A percentile compares a stretch with the other conserved stretches of the same genome.
phyloP scores from a whole-genome alignment of 2,329 filamentous ascomycete genomes.

The Penicillium italicum region DNA sequence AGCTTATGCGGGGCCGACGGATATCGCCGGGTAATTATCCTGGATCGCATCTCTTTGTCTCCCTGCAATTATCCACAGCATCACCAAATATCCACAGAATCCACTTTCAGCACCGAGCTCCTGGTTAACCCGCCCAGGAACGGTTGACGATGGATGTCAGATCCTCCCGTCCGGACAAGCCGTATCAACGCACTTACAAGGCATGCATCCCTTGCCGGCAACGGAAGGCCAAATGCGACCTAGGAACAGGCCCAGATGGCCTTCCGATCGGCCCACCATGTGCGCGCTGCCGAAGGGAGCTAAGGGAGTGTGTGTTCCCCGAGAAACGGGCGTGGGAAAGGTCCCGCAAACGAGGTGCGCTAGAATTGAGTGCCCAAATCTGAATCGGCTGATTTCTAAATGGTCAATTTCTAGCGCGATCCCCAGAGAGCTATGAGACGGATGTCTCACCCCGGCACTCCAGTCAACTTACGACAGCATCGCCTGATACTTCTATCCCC shows the following conservation, averaged over 20 bases:
- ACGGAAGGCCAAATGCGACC: slow-evolving; percentile 52
- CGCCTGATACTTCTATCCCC: not conserved
- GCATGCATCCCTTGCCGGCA: slow-evolving; percentile 53
- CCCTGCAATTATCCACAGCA: slow-evolving; percentile 11
- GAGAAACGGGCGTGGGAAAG: slow-evolving; percentile 43
- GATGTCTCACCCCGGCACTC: slow-evolving; percentile 5
- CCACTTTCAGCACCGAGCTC: slow-evolving; percentile 9
- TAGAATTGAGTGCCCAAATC: not conserved
- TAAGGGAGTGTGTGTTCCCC: slow-evolving; percentile 50
- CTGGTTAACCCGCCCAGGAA: slow-evolving; percentile 16
- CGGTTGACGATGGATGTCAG: slow-evolving; percentile 25
- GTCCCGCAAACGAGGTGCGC: slow-evolving; percentile 34
- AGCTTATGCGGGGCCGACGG: not conserved
- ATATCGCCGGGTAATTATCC: slow-evolving; percentile 7
- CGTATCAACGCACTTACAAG: slow-evolving; percentile 54
- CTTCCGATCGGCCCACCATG: slow-evolving; percentile 42
- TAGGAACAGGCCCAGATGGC: slow-evolving; percentile 42
- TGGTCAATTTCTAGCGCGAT: slow-evolving; percentile 13
- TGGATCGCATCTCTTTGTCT: not conserved
- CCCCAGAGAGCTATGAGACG: slow-evolving; percentile 10
- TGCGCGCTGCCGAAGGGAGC: slow-evolving; percentile 49
- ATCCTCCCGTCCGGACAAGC: slow-evolving; percentile 31
- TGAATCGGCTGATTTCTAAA: slow-evolving; percentile 8
- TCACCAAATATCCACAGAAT: slow-evolving; percentile 17
- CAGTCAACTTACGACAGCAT: not conserved